Conservation (phyloP, 352 stramenopile genomes). For the Phytopythium helicoides region DNA sequence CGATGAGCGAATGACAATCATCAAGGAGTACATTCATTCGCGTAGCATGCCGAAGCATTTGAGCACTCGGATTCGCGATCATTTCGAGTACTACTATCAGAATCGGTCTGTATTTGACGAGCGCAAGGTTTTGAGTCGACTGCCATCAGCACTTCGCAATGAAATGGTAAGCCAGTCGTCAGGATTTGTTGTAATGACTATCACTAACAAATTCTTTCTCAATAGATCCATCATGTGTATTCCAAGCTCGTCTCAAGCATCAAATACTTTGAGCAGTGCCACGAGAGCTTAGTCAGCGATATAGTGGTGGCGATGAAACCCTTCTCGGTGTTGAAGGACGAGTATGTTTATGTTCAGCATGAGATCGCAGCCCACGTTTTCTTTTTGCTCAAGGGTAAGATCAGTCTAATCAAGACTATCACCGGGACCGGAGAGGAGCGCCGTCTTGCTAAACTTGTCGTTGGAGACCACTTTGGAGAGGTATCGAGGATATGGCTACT, state of each 20-base stretch:
- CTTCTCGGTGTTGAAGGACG: constrained; percentile 72
- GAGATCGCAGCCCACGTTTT: constrained; percentile 85
- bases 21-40: constrained; percentile 89
- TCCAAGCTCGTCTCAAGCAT: constrained; percentile 66
- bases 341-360: constrained; percentile 78
- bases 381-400: constrained; percentile 77
- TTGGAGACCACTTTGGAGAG: constrained; percentile 84
- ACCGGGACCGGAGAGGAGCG: constrained; percentile 39
- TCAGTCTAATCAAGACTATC: constrained; percentile 58
- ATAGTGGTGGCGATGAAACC: constrained; percentile 82
- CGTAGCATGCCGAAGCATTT: constrained; percentile 69
- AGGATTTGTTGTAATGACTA: background rate
- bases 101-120: constrained; percentile 86
- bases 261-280: constrained; percentile 70
- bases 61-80: constrained; percentile 66
- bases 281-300: constrained; percentile 79
- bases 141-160: constrained; percentile 75
- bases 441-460: constrained; percentile 33
- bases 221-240: constrained; percentile 73
- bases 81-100: constrained; percentile 87
- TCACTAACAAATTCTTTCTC: background rate
- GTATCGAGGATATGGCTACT: too few species aligned
- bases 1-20: constrained; percentile 70
- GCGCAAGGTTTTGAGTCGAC: constrained; percentile 51
- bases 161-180: constrained; percentile 55